phyloP scores from a whole-genome alignment of 495 filamentous ascomycete genomes.

The Penicillium taxi region DNA sequence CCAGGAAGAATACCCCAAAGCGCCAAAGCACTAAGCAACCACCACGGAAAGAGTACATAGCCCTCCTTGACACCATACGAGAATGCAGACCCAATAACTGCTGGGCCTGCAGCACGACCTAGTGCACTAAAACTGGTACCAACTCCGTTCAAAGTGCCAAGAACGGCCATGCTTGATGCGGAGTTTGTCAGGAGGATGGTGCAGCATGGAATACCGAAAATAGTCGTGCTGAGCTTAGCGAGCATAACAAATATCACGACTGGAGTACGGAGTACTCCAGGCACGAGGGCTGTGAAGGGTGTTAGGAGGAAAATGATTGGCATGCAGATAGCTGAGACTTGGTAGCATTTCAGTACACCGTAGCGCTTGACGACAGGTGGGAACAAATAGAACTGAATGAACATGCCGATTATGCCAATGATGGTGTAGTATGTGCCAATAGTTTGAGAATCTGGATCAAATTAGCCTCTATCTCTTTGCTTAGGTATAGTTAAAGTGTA shows the following conservation, averaged over 20 bases:
- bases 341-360: conserved; percentile 64
- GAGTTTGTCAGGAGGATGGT: conserved; percentile 91
- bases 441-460: conserved; percentile 43
- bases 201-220: conserved; percentile 78
- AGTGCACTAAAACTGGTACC: conserved; percentile 71
- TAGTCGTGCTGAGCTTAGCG: conserved; percentile 58
- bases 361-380: conserved; percentile 57
- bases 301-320: conserved; percentile 65
- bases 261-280: conserved; percentile 31
- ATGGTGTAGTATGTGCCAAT: conserved; percentile 73
- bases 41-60: conserved; percentile 73
- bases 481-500: background rate
- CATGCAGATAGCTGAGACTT: conserved; percentile 50
- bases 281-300: conserved; percentile 62
- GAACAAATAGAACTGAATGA: conserved; percentile 75
- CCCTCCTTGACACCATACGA: conserved; percentile 62
- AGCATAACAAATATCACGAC: conserved; percentile 43
- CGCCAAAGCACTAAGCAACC: conserved; percentile 55
- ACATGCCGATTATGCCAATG: conserved; percentile 62
- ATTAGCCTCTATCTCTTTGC: conserved; percentile 3
- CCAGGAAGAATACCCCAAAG: conserved; percentile 56
- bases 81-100: conserved; percentile 55
- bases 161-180: conserved; percentile 59
- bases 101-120: conserved; percentile 71
- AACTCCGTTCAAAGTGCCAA: conserved; percentile 87